Evolutionary conservation across 352 stramenopile genomes (phyloP).

Genomic region (Phytophthora crassamura): DNA sequence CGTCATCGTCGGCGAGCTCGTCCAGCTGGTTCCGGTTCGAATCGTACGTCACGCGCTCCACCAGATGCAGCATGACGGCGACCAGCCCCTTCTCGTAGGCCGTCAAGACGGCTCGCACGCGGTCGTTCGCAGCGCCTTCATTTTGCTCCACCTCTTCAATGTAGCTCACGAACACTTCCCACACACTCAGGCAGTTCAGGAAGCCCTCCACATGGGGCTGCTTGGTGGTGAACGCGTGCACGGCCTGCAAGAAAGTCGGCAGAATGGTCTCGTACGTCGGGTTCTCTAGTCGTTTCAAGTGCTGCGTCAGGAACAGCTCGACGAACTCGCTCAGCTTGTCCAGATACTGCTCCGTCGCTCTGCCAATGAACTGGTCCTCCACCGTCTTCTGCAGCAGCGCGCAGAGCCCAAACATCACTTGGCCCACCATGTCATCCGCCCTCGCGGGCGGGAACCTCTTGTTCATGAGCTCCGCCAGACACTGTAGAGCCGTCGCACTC

Average conservation of each 20-base stretch:
- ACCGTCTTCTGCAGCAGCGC: slow-evolving; percentile 69
- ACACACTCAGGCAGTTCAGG: slow-evolving; percentile 81
- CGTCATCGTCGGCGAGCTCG: slow-evolving; percentile 63
- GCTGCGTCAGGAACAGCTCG: slow-evolving; percentile 75
- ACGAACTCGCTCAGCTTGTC: slow-evolving; percentile 84
- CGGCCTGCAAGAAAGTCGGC: slow-evolving; percentile 61
- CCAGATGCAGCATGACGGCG: slow-evolving; percentile 79
- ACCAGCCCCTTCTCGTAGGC: slow-evolving; percentile 78
- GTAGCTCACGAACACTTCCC: slow-evolving; percentile 86
- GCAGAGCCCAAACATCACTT: slow-evolving; percentile 61
- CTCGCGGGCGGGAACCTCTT: slow-evolving; percentile 59
- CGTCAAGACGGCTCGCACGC: slow-evolving; percentile 49
- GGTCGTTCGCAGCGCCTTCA: slow-evolving; percentile 65
- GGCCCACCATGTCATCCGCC: slow-evolving; percentile 57
- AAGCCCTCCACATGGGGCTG: slow-evolving; percentile 81
- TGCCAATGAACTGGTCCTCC: slow-evolving; percentile 55
- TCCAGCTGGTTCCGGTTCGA: slow-evolving; percentile 71
- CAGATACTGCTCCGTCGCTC: slow-evolving; percentile 65
- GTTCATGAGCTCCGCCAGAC: slow-evolving; percentile 66
- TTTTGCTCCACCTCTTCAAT: slow-evolving; percentile 82
- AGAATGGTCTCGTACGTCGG: slow-evolving; percentile 54
- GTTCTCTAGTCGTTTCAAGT: slow-evolving; percentile 76
- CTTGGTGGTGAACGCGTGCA: slow-evolving; percentile 68
- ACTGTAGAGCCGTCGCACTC: slow-evolving; percentile 64
- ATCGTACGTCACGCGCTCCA: slow-evolving; percentile 72